Evolutionary conservation across 2,329 filamentous ascomycete genomes (phyloP), one percentile per base, ranked within the genome.

Genomic region (Botrytis cinerea): DNA sequence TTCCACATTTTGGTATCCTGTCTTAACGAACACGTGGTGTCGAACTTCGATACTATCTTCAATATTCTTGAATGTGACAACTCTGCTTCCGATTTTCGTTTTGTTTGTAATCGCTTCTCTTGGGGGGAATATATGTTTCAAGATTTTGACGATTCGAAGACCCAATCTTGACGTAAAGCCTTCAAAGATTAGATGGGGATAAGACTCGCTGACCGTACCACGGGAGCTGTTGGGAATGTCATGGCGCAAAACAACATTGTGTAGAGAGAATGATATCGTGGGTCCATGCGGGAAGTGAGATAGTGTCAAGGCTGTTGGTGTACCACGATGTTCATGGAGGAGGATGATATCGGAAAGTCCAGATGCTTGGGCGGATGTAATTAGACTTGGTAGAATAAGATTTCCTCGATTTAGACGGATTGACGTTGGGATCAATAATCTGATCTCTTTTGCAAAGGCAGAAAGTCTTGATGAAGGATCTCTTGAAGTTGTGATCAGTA

Each of bases 171-270:
- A 94, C 8, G 88, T 92, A 83, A 99, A 98, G 3, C 94, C 94
- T 80, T 99, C 96, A 79, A 99, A 98, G 75, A 99, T 93, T 4
- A 99, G 86, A 80, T 98, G 95, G 0, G 96, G 96, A 79, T 98
- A 99, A 54, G 90, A 92, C 83, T 99, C 96, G 75, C 90, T 93
- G 66, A 98, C 94, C 1, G 94, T 97, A 66, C 96, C 96, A 73
- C 93, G 89, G 14, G 94, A 89, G 60, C 92, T 90, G 76, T 96
- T 94, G 1, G 96, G 95, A 32, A 99, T 97, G 81, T 99, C 96
- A 74, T 95, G 93, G 62, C 96, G 90, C 69, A 99, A 86, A 16
- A 98, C 92, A 5, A 98, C 95, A 77, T 99, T 98, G 82, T 97
- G 93, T 28, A 98, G 85, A 8, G 91, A 94, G 83, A 97, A 97